phyloP scores from a whole-genome alignment of 2,329 filamentous ascomycete genomes.

The Calonectria leucothoes region DNA sequence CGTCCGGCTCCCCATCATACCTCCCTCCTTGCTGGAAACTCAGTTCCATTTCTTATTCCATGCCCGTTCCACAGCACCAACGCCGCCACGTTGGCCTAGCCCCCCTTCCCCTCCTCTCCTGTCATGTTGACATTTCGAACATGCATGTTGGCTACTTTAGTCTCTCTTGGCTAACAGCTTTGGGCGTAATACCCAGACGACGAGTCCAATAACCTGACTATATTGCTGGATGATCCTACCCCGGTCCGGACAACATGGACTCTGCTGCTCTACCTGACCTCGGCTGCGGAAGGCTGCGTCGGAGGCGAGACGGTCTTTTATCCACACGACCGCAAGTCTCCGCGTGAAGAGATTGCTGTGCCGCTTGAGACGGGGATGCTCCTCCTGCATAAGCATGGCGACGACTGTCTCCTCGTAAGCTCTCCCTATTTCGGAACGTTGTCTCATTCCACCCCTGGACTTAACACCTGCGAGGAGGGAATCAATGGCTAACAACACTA shows the following conservation, averaged over 20 bases:
- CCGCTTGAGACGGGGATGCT: constrained; percentile 86
- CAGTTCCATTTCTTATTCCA: background rate
- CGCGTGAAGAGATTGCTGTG: constrained; percentile 76
- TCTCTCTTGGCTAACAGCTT: constrained; percentile 18
- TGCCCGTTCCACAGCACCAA: background rate
- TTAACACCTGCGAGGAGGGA: constrained; percentile 45
- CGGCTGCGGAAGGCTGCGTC: constrained; percentile 76
- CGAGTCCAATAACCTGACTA: constrained; percentile 79
- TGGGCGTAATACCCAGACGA: constrained; percentile 72
- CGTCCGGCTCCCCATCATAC: background rate
- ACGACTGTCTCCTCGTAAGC: constrained; percentile 82
- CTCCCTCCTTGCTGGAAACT: background rate
- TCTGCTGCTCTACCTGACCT: constrained; percentile 86
- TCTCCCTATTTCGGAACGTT: constrained; percentile 2
- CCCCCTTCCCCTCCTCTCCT: background rate
- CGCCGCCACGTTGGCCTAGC: background rate
- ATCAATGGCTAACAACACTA: constrained; percentile 40
- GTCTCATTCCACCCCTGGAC: constrained; percentile 15
- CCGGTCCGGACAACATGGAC: constrained; percentile 83
- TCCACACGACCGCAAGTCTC: constrained; percentile 70
- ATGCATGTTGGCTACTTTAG: background rate
- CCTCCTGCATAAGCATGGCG: constrained; percentile 87
- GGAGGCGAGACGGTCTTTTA: constrained; percentile 96
- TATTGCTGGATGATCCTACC: constrained; percentile 53
- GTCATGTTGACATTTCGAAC: background rate